A percentile compares a stretch with the other conserved stretches of the same genome.
These are phyloP conservation scores for Galerina sulciceps DNA, from an alignment of 768 basidiomycete species.

Conservation along the genomic window DNA sequence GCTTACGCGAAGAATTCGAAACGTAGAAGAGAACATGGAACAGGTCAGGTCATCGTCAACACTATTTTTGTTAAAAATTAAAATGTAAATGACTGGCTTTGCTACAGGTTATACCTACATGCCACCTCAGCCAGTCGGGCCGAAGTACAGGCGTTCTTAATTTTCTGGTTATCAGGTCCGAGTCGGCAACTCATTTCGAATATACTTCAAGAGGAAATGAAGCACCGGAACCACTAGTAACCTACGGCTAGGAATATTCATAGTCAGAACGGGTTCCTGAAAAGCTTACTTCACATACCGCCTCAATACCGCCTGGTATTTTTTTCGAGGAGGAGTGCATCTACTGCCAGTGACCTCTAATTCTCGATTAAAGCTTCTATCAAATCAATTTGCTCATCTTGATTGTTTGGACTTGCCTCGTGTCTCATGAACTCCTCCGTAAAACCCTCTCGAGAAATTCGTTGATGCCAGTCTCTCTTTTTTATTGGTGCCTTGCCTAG, in stretches of 20 bases:
- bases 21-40: too few species aligned
- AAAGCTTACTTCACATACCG: background rate
- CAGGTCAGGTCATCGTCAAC: too few species aligned
- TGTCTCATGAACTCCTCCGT: background rate
- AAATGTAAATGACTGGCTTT: too few species aligned
- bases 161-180: background rate
- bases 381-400: background rate
- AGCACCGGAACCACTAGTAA: background rate
- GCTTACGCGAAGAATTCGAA: too few species aligned
- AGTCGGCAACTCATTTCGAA: background rate
- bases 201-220: background rate
- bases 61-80: too few species aligned
- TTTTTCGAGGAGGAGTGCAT: background rate
- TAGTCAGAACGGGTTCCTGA: background rate
- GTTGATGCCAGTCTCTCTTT: background rate
- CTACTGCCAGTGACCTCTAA: too few species aligned
- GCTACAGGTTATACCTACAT: too few species aligned
- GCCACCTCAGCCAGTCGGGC: too few species aligned
- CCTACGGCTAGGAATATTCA: background rate
- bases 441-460: background rate
- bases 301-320: background rate
- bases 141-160: background rate
- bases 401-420: conserved; percentile 1
- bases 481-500: background rate
- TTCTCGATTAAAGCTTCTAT: background rate